Conservation (phyloP, 192 early-diverging fungal species). For the Backusella parvicylindrica region DNA sequence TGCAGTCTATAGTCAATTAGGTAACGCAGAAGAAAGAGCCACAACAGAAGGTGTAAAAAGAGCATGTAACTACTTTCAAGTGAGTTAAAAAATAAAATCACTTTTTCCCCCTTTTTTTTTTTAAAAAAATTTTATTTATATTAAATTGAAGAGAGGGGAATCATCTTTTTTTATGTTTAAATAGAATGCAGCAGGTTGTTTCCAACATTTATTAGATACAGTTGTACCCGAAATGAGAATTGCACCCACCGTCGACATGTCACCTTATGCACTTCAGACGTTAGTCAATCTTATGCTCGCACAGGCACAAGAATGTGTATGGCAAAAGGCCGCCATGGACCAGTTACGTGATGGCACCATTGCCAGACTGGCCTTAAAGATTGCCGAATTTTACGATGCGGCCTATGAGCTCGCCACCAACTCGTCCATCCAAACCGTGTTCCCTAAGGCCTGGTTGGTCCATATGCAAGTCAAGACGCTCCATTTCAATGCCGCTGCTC, state of each 20-base stretch:
- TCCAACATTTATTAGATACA: slow-evolving; percentile 57
- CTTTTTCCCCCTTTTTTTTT: background rate
- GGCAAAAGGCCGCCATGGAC: slow-evolving; percentile 80
- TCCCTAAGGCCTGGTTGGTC: slow-evolving; percentile 59
- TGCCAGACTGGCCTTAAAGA: slow-evolving; percentile 72
- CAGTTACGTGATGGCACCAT: slow-evolving; percentile 77
- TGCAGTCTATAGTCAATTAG: slow-evolving; percentile 82
- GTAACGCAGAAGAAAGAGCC: slow-evolving; percentile 60
- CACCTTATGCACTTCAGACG: slow-evolving; percentile 61
- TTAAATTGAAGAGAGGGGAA: background rate
- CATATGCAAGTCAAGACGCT: slow-evolving; percentile 72
- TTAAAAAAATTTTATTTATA: background rate
- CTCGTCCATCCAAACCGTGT: slow-evolving; percentile 45
- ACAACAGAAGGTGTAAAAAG: slow-evolving; percentile 74
- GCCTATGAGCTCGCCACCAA: slow-evolving; percentile 66
- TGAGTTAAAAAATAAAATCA: no score
- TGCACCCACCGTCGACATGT: slow-evolving; percentile 67
- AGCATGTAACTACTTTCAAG: slow-evolving; percentile 79
- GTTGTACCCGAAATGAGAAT: slow-evolving; percentile 63
- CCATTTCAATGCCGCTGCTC: slow-evolving; percentile 75
- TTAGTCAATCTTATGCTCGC: slow-evolving; percentile 80
- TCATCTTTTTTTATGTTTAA: no score
- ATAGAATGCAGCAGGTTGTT: slow-evolving; percentile 78
- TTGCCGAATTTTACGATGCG: slow-evolving; percentile 67
- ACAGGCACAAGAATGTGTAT: slow-evolving; percentile 93